phyloP scores from a whole-genome alignment of 2,329 filamentous ascomycete species.

The Tolypocladium album region DNA sequence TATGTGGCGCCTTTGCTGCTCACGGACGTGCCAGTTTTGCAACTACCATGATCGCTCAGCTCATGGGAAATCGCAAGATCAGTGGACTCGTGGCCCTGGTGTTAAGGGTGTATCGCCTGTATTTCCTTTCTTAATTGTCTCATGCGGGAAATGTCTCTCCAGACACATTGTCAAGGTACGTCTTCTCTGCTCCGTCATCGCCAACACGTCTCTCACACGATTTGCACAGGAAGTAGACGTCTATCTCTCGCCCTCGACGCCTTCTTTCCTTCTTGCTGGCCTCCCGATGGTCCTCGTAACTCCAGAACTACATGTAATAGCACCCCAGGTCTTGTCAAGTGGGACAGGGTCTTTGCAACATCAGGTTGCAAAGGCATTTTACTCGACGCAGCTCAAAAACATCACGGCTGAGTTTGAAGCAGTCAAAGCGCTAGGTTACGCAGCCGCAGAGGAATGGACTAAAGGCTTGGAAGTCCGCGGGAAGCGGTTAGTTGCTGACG shows the following conservation, averaged over 20 bases:
- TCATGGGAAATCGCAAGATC: constrained; percentile 19
- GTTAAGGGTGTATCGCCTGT: constrained; percentile 48
- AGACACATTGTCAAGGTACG: constrained; percentile 54
- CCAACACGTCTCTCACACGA: constrained; percentile 13
- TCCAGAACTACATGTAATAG: constrained; percentile 47
- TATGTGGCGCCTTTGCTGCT: constrained; percentile 65
- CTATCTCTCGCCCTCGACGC: constrained; percentile 48
- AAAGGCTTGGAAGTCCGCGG: constrained; percentile 61
- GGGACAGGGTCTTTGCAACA: constrained; percentile 33
- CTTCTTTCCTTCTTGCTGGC: constrained; percentile 53
- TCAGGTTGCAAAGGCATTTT: constrained; percentile 56
- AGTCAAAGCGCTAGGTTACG: constrained; percentile 55
- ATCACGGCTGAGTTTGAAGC: constrained; percentile 52
- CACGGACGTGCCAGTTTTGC: constrained; percentile 58
- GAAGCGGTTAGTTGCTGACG: constrained; percentile 47
- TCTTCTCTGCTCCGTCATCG: constrained; percentile 3
- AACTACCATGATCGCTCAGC: constrained; percentile 23
- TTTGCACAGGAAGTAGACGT: constrained; percentile 57
- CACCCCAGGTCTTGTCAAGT: constrained; percentile 42
- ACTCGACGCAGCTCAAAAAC: constrained; percentile 48
- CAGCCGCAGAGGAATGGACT: constrained; percentile 65
- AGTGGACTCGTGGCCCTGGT: constrained; percentile 53
- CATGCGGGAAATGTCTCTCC: constrained; percentile 57
- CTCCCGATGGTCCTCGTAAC: constrained; percentile 60
- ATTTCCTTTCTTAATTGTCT: constrained; percentile 60